Base-by-base conservation (phyloP, 805 yeast species). In the Torulaspora franciscae region DNA sequence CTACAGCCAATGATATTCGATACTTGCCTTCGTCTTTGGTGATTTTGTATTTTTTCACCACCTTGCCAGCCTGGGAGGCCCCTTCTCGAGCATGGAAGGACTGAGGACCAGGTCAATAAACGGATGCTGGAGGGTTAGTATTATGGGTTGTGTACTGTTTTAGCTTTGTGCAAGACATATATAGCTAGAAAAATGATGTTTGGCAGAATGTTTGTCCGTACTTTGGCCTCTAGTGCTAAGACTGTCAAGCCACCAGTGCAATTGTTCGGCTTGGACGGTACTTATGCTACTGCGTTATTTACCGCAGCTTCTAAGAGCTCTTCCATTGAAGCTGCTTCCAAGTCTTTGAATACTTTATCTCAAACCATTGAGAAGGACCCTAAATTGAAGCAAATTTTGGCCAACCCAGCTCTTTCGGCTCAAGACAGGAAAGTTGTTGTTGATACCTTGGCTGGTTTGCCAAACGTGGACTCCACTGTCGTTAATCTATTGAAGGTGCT, bases 241-340 rank as follows among this genome's bases (percentile, higher is more conserved):
- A 50, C 50, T 11, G 78, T 77, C 62, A 83, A 81, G 70, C 89
- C 95, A 43, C 97, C 98, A 46, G 85, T 91, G 53, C 96, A 89
- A 77, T 77, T 91, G 67, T 91, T 79, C 63, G 98, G 98, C 54
- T 73, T 91, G 57, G 97, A 90, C 58, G 99, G 98, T 65, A 89
- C 98, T 54, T 91, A 91, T 70, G 99, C 98, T 58, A 78, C 88
- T 47, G 96, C 99, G 40, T 78, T 93, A 60, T 91, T 82, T 80
- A 75, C 90, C 44, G 97, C 98, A 17, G 83, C 98, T 46, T 83
- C 83, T 56, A 83, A 86, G 75, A 80, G 80, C 57, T 78, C 95
- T 28, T 74, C 87, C 7, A 72, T 89, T 57, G 91, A 82, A 55
- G 70, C 81, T 51, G 82, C 90, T 45, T 75, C 76, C 58, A 73